Conservation (phyloP, 2,329 filamentous ascomycete genomes). For the Metarhizium brunneum region DNA sequence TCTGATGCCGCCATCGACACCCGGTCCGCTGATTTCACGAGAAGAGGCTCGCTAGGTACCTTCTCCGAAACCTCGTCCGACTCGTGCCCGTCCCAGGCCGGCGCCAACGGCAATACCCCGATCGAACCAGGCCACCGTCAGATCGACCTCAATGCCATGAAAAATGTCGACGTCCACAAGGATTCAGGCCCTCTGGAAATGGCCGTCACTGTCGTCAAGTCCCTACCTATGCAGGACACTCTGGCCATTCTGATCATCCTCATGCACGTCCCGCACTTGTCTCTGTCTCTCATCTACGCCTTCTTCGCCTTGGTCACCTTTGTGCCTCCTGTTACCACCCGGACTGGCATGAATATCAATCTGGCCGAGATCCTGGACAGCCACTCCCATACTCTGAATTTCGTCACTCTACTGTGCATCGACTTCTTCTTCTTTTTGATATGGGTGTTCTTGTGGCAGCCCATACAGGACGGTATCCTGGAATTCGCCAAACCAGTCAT, state of each 20-base stretch:
- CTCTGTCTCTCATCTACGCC: constrained; percentile 81
- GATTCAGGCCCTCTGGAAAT: constrained; percentile 66
- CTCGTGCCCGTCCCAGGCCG: constrained; percentile 33
- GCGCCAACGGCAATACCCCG: constrained; percentile 23
- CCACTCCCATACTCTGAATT: constrained; percentile 73
- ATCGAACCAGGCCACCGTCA: constrained; percentile 47
- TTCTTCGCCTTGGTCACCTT: constrained; percentile 91
- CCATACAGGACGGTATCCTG: constrained; percentile 77
- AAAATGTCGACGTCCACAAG: constrained; percentile 58
- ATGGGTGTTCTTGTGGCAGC: constrained; percentile 82
- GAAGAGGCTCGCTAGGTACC: constrained; percentile 40
- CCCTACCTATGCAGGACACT: constrained; percentile 87
- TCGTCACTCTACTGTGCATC: constrained; percentile 75
- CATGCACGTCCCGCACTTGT: constrained; percentile 81
- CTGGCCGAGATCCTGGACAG: constrained; percentile 89
- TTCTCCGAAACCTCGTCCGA: constrained; percentile 48
- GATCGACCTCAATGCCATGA: constrained; percentile 62
- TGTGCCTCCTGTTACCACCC: constrained; percentile 71
- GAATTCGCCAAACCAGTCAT: constrained; percentile 91
- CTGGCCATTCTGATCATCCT: constrained; percentile 94
- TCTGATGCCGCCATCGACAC: constrained; percentile 22
- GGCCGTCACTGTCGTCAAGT: constrained; percentile 76
- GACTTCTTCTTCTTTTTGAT: constrained; percentile 75
- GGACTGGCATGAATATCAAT: constrained; percentile 69
- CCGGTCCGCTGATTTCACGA: constrained; percentile 30